Evolutionary conservation across 208 protist species (phyloP).

Genomic region (Naegleria lovaniensis): DNA sequence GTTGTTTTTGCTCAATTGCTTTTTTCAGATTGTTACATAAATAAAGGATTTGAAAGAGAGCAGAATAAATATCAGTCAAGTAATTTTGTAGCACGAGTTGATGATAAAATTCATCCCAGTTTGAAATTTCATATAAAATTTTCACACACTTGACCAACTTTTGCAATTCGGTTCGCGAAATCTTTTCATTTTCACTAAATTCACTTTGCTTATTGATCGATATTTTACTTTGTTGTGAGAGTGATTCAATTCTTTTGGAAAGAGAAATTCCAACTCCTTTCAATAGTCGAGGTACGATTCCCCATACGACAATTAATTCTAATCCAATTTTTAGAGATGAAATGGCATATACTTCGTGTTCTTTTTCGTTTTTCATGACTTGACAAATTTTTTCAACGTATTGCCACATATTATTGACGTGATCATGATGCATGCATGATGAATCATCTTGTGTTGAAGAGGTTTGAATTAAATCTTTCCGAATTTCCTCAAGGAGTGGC

Average conservation of each 20-base stretch:
- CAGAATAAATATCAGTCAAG: not conserved
- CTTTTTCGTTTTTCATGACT: not conserved
- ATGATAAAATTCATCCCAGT: not conserved
- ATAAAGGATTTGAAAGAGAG: not conserved
- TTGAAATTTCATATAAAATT: not conserved
- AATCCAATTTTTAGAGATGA: not conserved
- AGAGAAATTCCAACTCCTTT: slow-evolving; percentile 7
- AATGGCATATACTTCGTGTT: not conserved
- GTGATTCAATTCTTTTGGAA: not conserved
- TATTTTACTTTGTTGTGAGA: not conserved
- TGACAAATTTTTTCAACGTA: not conserved
- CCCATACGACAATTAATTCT: slow-evolving; percentile 22
- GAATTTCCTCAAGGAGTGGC: not conserved
- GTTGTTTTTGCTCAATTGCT: not conserved
- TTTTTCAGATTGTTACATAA: not conserved
- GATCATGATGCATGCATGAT: not conserved
- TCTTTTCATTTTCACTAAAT: slow-evolving; percentile 8
- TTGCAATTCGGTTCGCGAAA: not conserved
- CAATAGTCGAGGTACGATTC: slow-evolving; percentile 7
- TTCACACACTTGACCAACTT: not conserved
- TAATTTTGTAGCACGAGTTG: not conserved
- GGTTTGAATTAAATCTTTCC: not conserved
- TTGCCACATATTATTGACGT: not conserved
- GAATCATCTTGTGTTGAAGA: not conserved
- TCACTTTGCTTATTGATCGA: not conserved